phyloP scores from a whole-genome alignment of 805 yeast species.

The Wickerhamiella occidentalis region DNA sequence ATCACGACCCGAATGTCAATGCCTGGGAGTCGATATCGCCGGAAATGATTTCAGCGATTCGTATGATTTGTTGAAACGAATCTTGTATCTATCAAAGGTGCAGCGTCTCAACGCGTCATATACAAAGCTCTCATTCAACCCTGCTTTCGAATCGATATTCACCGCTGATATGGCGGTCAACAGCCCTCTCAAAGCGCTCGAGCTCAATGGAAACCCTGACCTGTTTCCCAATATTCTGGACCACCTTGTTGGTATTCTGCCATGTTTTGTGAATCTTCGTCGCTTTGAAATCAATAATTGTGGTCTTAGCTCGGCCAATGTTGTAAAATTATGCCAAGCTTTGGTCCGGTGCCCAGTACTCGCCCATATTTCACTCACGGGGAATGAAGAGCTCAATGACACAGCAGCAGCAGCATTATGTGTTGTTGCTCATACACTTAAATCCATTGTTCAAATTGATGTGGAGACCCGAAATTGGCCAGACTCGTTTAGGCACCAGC shows the following conservation, averaged over 20 bases:
- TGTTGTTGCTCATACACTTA: constrained; percentile 54
- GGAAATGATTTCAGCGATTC: constrained; percentile 48
- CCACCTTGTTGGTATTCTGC: constrained; percentile 50
- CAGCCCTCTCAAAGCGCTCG: constrained; percentile 56
- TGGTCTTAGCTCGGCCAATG: constrained; percentile 41
- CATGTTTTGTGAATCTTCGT: constrained; percentile 49
- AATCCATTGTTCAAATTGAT: constrained; percentile 54
- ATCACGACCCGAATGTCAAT: constrained; percentile 30
- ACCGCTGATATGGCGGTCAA: constrained; percentile 37
- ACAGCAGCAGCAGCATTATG: constrained; percentile 54
- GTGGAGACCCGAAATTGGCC: constrained; percentile 53
- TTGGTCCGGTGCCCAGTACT: constrained; percentile 56
- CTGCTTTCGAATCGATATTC: constrained; percentile 23
- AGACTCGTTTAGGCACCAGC: constrained; percentile 49
- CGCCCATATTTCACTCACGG: constrained; percentile 56
- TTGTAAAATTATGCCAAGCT: constrained; percentile 51
- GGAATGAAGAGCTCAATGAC: constrained; percentile 46
- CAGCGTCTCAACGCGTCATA: constrained; percentile 45
- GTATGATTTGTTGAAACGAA: constrained; percentile 19
- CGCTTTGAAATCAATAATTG: constrained; percentile 65
- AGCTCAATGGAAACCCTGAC: constrained; percentile 55
- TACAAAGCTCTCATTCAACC: constrained; percentile 16
- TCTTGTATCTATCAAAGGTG: constrained; percentile 31
- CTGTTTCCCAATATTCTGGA: constrained; percentile 53
- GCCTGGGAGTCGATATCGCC: constrained; percentile 70